phyloP scores from a whole-genome alignment of 306 rosid species.

The Trifolium subterraneum region DNA sequence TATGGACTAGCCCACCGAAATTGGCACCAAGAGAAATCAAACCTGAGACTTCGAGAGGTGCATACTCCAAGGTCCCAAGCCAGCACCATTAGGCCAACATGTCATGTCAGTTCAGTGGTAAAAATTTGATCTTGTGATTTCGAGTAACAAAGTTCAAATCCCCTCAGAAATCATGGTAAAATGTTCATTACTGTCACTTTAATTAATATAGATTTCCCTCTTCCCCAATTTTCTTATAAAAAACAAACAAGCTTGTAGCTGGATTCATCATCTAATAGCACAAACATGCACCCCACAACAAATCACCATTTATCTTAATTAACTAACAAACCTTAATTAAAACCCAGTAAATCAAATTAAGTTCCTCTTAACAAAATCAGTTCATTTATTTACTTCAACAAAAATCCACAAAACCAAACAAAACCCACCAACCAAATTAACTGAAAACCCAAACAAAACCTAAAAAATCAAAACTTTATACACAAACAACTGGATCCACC shows the following conservation, averaged over 20 bases:
- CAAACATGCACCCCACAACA: conserved; percentile 9
- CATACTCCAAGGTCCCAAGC: too few species aligned
- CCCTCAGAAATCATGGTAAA: too few species aligned
- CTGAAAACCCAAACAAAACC: conserved; percentile 8
- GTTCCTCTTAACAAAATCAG: not conserved
- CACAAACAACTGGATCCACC: not conserved
- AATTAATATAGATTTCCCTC: too few species aligned
- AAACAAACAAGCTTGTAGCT: not conserved
- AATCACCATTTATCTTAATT: conserved; percentile 10
- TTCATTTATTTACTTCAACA: not conserved
- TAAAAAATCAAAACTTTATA: conserved; percentile 14
- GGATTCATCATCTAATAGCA: not conserved
- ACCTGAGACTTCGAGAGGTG: too few species aligned
- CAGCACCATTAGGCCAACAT: too few species aligned
- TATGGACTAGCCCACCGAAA: too few species aligned
- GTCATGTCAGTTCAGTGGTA: not conserved
- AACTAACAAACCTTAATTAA: conserved; percentile 28
- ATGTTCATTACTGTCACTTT: not conserved
- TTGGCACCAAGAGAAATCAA: too few species aligned
- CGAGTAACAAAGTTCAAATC: not conserved
- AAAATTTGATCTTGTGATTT: too few species aligned
- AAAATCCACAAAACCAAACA: conserved; percentile 39
- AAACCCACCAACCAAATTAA: conserved; percentile 40
- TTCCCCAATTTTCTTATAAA: not conserved
- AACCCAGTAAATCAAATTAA: conserved; percentile 10